These are phyloP conservation scores for Macadamia tetraphylla DNA, from an alignment of 164 flowering plant species.

Conservation along the genomic window DNA sequence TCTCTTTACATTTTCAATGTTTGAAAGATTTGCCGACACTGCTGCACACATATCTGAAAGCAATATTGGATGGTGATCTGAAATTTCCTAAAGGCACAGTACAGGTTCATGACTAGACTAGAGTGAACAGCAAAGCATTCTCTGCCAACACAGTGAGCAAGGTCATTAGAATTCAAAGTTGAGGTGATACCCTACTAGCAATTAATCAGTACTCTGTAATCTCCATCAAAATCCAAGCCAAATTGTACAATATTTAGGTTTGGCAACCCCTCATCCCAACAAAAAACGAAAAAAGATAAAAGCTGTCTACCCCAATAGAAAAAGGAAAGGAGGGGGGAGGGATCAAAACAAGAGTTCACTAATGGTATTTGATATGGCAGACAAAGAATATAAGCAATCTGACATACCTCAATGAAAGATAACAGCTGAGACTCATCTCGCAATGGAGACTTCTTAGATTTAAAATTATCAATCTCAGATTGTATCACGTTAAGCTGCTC, in stretches of 20 bases:
- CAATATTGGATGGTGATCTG: not conserved
- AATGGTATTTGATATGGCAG: not conserved
- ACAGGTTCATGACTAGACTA: constrained; percentile 17
- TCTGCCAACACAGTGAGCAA: not conserved
- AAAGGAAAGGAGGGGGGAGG: too few species aligned
- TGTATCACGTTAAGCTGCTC: constrained; percentile 50
- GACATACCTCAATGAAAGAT: constrained; percentile 51
- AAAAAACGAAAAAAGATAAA: not conserved
- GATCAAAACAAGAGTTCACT: too few species aligned
- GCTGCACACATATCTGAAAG: not conserved
- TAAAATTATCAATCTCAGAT: constrained; percentile 24
- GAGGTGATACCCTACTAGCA: not conserved
- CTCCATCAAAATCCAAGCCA: not conserved
- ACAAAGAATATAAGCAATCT: not conserved
- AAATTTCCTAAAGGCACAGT: not conserved
- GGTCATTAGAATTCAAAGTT: not conserved
- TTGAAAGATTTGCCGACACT: not conserved
- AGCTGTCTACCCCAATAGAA: too few species aligned
- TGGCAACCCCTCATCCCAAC: not conserved
- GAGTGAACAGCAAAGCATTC: constrained; percentile 24
- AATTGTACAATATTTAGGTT: not conserved
- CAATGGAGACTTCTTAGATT: constrained; percentile 22
- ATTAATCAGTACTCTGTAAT: not conserved
- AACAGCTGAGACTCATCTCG: constrained; percentile 27
- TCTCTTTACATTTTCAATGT: not conserved